Evolutionary conservation across 2,329 filamentous ascomycete genomes (phyloP), one percentile per base, ranked within the genome.

Genomic region (Aspergillus awamori): DNA sequence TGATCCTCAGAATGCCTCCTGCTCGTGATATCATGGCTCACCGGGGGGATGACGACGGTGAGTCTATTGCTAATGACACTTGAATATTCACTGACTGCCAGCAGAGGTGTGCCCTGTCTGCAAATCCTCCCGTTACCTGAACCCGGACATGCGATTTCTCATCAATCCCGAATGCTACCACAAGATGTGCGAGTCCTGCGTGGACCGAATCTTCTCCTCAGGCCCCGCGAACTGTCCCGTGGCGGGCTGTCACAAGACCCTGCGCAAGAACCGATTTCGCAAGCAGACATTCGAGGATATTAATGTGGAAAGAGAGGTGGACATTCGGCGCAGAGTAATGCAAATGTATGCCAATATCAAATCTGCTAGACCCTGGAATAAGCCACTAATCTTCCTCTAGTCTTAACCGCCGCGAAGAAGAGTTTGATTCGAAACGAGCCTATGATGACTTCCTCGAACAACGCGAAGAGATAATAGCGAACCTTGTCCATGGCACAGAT

Each of bases 101-200:
- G 28, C 38, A 86, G 93, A 97, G 79, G 90, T 93, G 74, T 99
- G 95, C 80, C 95, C 94, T 60, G 92, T 98, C 69, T 99, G 95
- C 89, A 97, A 97, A 80, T 96, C 93, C 62, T 92, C 91, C 62
- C 91, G 93, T 66, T 98, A 98, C 82, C 89, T 98, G 72, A 97
- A 97, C 82, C 89, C 88, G 63, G 89, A 93, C 80, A 93, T 99
- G 86, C 86, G 89, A 66, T 98, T 99, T 80, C 90, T 95, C 69
- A 93, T 99, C 81, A 97, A 98, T 77, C 92, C 94, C 8, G 93
- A 96, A 83, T 99, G 95, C 85, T 99, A 99, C 83, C 95, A 99
- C 83, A 92, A 92, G 69, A 98, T 99, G 92, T 99, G 95, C 83
- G 90, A 92, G 76, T 93, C 91, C 60, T 99, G 95, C 81, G 93